phyloP scores from a whole-genome alignment of 352 stramenopile genomes.

The Globisporangium recalcitrans region DNA sequence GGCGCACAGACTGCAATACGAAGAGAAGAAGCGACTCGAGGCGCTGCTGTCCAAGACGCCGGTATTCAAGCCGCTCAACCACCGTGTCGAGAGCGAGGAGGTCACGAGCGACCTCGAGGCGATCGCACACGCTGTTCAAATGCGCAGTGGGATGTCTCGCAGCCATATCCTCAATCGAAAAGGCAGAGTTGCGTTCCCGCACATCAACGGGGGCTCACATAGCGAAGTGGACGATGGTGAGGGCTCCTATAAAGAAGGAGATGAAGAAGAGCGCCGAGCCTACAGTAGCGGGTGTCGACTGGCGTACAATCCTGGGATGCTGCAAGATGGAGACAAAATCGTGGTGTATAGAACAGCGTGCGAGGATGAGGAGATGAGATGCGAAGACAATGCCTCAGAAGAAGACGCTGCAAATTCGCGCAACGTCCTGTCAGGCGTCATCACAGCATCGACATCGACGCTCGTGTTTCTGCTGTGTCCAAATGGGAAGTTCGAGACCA shows the following conservation, averaged over 20 bases:
- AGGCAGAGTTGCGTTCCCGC: constrained; percentile 1
- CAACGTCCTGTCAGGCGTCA: constrained; percentile 33
- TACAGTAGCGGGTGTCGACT: constrained; percentile 17
- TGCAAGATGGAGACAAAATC: constrained; percentile 57
- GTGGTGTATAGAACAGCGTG: constrained; percentile 21
- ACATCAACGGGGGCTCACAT: not conserved
- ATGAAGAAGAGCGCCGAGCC: constrained; percentile 5
- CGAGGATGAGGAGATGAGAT: constrained; percentile 10
- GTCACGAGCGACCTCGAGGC: constrained; percentile 33
- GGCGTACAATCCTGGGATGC: constrained; percentile 39
- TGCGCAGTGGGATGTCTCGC: not conserved
- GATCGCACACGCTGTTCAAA: constrained; percentile 24
- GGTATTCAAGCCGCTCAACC: constrained; percentile 42
- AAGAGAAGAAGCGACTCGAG: constrained; percentile 58
- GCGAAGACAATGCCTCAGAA: not conserved
- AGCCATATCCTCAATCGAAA: not conserved
- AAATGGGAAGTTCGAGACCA: constrained; percentile 32
- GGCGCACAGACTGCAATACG: constrained; percentile 29
- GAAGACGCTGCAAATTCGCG: constrained; percentile 1
- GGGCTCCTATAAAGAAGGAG: not conserved
- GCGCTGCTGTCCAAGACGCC: constrained; percentile 39
- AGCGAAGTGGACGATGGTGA: constrained; percentile 8
- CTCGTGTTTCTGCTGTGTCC: constrained; percentile 40
- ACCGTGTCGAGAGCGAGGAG: constrained; percentile 27
- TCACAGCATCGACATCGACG: constrained; percentile 41